Evolutionary conservation across 1,284 basidiomycete species (phyloP), one percentile per base, ranked within the genome.

Genomic region (Microstroma glucosiphilum): DNA sequence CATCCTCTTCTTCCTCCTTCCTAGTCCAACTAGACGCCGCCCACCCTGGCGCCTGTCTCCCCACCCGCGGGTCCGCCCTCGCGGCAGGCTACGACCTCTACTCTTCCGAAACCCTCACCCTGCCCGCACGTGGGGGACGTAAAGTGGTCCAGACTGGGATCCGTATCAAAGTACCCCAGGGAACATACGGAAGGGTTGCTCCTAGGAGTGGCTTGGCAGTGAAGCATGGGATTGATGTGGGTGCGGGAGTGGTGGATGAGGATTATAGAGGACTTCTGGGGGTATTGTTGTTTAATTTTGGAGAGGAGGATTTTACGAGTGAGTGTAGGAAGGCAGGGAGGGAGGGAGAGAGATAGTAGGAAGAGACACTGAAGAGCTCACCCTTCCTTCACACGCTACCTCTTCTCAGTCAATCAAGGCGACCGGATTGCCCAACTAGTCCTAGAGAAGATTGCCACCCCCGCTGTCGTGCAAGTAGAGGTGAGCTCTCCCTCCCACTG

Each of bases 141-240:
- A 92, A 90, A 6, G 82, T 97, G 13, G 82, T 98, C 37, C 88
- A 91, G 75, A 92, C 92, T 1, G 91, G 93, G 66, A 83, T 98
- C 61, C 91, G 89, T 12, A 87, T 98, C 63, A 92, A 92, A 13
- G 89, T 98, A 1, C 96, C 96, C 0, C 82, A 83, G 40, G 93
- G 92, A 0, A 93, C 91, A 6, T 98, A 98, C 78, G 94, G 93
- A 62, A 89, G 96, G 57, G 89, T 98, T 63, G 94, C 94, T 1
- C 93, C 94, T 6, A 86, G 94, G 15, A 91, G 89, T 73, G 94
- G 94, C 6, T 85, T 97, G 17, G 43, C 94, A 3, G 89, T 89
- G 26, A 98, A 98, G 80, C 92, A 91, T 81, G 91, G 92, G 84
- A 96, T 98, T 66, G 90, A 96, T 79, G 93, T 91, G 0, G 94